phyloP scores from a whole-genome alignment of 805 yeast genomes.

The Millerozyma acaciae region DNA sequence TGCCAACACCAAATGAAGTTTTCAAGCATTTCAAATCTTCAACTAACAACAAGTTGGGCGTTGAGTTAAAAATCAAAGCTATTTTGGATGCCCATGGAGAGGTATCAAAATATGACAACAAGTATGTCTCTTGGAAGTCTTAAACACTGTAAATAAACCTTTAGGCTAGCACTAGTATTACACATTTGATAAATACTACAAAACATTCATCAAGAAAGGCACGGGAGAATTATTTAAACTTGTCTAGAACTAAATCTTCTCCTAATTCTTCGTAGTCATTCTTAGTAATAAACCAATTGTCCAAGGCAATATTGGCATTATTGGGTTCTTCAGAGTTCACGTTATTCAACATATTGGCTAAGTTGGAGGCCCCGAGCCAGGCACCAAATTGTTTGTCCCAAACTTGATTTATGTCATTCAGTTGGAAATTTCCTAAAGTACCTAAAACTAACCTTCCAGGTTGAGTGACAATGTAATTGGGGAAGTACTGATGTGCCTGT shows the following conservation, averaged over 20 bases:
- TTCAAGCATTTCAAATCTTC: constrained; percentile 53
- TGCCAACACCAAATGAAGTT: constrained; percentile 67
- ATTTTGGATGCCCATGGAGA: constrained; percentile 58
- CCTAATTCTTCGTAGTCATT: constrained; percentile 67
- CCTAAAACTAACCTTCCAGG: constrained; percentile 17
- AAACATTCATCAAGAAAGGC: background rate
- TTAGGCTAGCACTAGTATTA: constrained; percentile 1
- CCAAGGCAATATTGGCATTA: constrained; percentile 35
- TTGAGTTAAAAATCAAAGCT: constrained; percentile 53
- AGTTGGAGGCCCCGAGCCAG: constrained; percentile 73
- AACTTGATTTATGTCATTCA: constrained; percentile 28
- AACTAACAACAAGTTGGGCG: constrained; percentile 55
- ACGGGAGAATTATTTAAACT: constrained; percentile 21
- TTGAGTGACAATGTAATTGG: constrained; percentile 38
- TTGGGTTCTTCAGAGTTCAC: constrained; percentile 19
- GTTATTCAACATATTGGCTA: constrained; percentile 59
- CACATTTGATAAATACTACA: constrained; percentile 1
- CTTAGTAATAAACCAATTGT: constrained; percentile 54
- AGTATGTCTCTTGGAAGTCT: constrained; percentile 44
- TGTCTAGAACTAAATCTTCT: constrained; percentile 34
- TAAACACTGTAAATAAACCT: constrained; percentile 2
- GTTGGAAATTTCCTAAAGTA: constrained; percentile 21
- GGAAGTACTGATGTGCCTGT: constrained; percentile 41
- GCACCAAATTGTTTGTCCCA: constrained; percentile 57
- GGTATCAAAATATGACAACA: constrained; percentile 34